Base-by-base conservation (phyloP, 2,329 filamentous ascomycete genomes). In the Fusarium verticillioides region DNA sequence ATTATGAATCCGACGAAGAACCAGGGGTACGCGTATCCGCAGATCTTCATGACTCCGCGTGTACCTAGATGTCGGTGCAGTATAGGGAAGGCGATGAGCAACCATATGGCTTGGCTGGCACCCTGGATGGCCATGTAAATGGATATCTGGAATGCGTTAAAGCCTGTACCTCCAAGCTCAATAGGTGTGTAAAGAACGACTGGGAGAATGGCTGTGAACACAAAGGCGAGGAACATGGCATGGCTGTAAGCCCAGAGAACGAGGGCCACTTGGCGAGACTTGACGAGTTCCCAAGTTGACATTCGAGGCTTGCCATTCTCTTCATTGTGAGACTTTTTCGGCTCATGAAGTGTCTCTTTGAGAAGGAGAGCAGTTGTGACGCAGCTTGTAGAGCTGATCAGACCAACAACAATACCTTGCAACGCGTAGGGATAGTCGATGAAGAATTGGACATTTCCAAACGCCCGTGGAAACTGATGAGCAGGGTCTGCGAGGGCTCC, bases 191-290 rank as follows among this genome's bases (percentile, higher is more conserved):
- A 95, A 82, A 90, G 90, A 78, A 91, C 92, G 4, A 95, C 86
- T 0, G 93, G 91, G 3, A 88, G 78, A 43, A 95, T 84, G 63
- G 93, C 92, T 0, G 93, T 95, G 80, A 92, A 95, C 3, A 89
- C 86, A 69, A 93, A 90, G 0, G 90, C 92, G 8, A 95, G 87
- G 5, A 94, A 80, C 87, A 91, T 91, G 44, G 90, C 85, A 78
- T 93, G 89, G 4, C 85, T 86, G 79, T 92, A 94, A 44, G 91
- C 84, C 78, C 88, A 89, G 6, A 96, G 84, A 3, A 93, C 92
- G 32, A 86, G 84, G n/a, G 81, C 82, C 3, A 96, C 92, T 15
- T 91, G 91, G 0, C 92, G 92, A 0, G 87, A 82, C 43, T 84
- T 87, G 63, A 94, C 61, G 16, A 96, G 85, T 39, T 77, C 76